Evolutionary conservation across 23 red algal species (phyloP).

Genomic region (Gracilariopsis chorda): DNA sequence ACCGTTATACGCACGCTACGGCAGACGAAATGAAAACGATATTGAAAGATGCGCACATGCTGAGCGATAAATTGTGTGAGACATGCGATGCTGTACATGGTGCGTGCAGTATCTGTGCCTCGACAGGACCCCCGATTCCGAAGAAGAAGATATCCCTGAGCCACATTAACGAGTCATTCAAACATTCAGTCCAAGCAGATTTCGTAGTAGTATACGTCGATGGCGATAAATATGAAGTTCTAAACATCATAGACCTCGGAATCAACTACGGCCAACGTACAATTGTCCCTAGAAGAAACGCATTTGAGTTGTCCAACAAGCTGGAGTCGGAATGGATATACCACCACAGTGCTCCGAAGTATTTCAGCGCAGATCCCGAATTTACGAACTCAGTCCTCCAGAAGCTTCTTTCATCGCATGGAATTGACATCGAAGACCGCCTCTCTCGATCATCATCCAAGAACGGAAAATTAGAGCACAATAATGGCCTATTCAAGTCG

Average conservation of each 20-base stretch:
- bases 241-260: neutral
- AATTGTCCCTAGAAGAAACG: neutral
- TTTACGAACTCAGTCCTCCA: neutral
- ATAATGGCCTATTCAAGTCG: neutral
- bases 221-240: neutral
- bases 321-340: neutral
- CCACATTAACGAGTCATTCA: neutral
- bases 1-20: neutral
- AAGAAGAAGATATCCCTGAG: neutral
- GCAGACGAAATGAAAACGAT: neutral
- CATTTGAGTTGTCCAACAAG: neutral
- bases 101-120: neutral
- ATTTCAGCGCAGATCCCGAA: neutral
- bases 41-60: neutral
- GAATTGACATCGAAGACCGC: neutral
- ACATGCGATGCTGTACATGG: neutral
- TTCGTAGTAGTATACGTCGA: neutral
- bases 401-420: neutral
- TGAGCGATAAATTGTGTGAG: neutral
- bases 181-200: neutral
- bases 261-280: neutral
- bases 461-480: neutral
- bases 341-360: neutral
- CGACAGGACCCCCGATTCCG: neutral
- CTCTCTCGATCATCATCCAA: neutral